Evolutionary conservation across 768 basidiomycete genomes (phyloP).

Genomic region (Trametes cingulata): DNA sequence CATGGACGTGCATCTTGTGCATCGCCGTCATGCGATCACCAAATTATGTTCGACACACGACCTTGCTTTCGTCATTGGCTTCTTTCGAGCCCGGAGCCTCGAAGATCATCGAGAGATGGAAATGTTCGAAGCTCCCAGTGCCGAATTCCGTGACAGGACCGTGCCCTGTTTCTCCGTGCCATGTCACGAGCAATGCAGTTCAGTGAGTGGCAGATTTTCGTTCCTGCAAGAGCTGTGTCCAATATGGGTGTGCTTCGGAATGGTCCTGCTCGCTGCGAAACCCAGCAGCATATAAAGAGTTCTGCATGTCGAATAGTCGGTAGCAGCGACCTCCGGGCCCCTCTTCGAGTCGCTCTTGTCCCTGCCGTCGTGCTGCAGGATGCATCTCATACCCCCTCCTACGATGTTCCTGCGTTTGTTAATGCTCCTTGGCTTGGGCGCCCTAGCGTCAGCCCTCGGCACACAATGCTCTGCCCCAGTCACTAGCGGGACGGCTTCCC

Average conservation of each 20-base stretch:
- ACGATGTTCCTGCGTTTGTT: slow-evolving; percentile 11
- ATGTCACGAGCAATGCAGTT: not conserved
- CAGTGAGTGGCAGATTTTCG: not conserved
- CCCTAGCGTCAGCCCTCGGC: slow-evolving; percentile 42
- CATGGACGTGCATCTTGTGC: not conserved
- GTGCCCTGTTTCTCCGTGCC: slow-evolving; percentile 9
- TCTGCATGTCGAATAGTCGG: not conserved
- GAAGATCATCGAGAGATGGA: slow-evolving; percentile 9
- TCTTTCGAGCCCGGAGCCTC: not conserved
- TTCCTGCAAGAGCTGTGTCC: not conserved
- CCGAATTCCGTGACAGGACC: not conserved
- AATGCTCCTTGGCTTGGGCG: slow-evolving; percentile 19
- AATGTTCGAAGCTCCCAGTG: not conserved
- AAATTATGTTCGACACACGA: not conserved
- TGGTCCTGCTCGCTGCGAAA: too few relatives aligned
- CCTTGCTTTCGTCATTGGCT: not conserved
- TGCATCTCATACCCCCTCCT: slow-evolving; percentile 4
- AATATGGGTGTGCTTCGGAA: not conserved
- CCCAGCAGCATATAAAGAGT: slow-evolving; percentile 9
- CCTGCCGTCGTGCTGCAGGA: not conserved
- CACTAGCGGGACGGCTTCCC: slow-evolving; percentile 49
- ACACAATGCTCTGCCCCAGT: slow-evolving; percentile 48
- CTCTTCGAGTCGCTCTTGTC: not conserved
- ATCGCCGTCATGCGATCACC: not conserved
- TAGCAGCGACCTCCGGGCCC: slow-evolving; percentile 1